Conservation (phyloP, 805 yeast genomes). For the Saccharomycopsis schoenii region DNA sequence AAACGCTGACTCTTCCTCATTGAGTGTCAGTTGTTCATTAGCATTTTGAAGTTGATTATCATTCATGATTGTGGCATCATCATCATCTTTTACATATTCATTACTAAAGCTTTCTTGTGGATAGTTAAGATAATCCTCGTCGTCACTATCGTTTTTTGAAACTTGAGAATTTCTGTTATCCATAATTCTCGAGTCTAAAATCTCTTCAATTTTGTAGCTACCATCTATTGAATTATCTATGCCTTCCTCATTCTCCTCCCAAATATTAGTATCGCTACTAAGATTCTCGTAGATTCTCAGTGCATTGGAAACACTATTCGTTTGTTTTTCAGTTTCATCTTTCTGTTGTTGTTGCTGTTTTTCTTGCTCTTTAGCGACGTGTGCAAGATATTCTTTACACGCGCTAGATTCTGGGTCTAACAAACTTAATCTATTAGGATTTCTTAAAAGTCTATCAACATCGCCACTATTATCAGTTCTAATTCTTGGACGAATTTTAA, state of each 20-base stretch:
- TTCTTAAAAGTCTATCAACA: neutral
- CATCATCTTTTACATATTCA: neutral
- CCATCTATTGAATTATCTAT: neutral
- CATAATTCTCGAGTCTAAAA: neutral
- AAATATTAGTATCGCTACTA: neutral
- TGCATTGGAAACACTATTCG: neutral
- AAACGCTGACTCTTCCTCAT: neutral
- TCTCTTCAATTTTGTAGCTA: neutral
- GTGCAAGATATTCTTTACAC: neutral
- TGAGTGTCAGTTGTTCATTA: neutral
- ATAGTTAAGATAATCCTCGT: neutral
- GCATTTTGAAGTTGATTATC: neutral
- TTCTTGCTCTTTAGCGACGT: neutral
- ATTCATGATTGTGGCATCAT: neutral
- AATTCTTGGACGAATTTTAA: neutral
- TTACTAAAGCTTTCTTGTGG: neutral
- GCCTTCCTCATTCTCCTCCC: neutral
- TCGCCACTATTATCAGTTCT: neutral
- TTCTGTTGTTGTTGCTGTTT: neutral
- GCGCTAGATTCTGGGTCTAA: neutral
- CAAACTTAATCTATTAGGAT: neutral
- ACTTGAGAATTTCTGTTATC: neutral
- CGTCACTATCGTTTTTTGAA: neutral
- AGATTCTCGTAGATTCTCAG: neutral
- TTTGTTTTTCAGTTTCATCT: neutral